Evolutionary conservation across 768 basidiomycete genomes (phyloP).

Genomic region (Tephrocybe sp.): DNA sequence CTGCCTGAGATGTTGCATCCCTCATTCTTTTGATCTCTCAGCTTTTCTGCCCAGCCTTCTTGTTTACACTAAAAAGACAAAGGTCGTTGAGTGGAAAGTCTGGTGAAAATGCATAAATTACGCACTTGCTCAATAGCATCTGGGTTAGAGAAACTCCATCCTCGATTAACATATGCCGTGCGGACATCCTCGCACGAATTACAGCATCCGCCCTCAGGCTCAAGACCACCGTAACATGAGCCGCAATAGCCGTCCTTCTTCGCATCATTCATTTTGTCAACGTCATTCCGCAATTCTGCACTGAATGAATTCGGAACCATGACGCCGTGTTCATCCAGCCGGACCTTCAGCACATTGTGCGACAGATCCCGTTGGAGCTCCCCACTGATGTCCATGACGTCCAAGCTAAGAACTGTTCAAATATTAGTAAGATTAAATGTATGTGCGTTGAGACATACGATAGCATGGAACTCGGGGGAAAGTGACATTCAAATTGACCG

Average conservation of each 20-base stretch:
- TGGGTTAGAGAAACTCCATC: constrained; percentile 94
- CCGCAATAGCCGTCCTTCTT: constrained; percentile 78
- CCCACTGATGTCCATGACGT: constrained; percentile 98
- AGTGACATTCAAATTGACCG: constrained; percentile 87
- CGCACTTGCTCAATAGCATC: constrained; percentile 89
- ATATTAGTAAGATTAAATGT: constrained; percentile 2
- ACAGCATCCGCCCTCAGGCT: constrained; percentile 81
- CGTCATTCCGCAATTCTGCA: constrained; percentile 78
- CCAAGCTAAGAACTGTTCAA: constrained; percentile 81
- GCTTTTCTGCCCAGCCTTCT: constrained; percentile 94
- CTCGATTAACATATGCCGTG: constrained; percentile 82
- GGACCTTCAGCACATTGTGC: constrained; percentile 84
- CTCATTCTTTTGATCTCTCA: constrained; percentile 88
- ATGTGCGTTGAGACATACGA: constrained; percentile 51
- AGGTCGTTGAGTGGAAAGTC: neutral
- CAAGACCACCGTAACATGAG: constrained; percentile 89
- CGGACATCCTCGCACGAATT: constrained; percentile 96
- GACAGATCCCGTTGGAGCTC: constrained; percentile 90
- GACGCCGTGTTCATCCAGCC: constrained; percentile 59
- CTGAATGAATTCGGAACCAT: constrained; percentile 53
- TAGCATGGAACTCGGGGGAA: constrained; percentile 98
- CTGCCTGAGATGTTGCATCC: constrained; percentile 93
- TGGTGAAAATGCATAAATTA: neutral
- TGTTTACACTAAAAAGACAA: constrained; percentile 66
- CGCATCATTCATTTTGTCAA: constrained; percentile 72